phyloP scores from a whole-genome alignment of 2,329 filamentous ascomycete species.

The Nectriaceae sp. region DNA sequence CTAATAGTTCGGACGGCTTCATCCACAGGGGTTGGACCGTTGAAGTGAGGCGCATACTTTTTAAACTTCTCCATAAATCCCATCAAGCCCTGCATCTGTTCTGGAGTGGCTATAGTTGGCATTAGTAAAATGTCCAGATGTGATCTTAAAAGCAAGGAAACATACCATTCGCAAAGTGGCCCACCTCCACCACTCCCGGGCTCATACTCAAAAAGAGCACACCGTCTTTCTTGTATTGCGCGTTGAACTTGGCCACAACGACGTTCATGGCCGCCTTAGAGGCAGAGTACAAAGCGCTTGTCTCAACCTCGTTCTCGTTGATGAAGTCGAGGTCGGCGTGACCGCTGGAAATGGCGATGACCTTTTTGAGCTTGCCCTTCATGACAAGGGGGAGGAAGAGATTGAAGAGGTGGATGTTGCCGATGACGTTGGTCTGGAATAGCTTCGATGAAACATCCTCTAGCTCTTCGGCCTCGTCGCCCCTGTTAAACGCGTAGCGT shows the following conservation, averaged over 20 bases:
- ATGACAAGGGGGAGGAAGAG: slow-evolving; percentile 54
- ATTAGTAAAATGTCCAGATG: background rate
- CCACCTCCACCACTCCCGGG: slow-evolving; percentile 52
- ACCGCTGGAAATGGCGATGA: slow-evolving; percentile 52
- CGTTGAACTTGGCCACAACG: slow-evolving; percentile 54
- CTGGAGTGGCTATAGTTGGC: slow-evolving; percentile 24
- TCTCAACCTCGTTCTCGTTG: slow-evolving; percentile 36
- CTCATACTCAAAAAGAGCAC: slow-evolving; percentile 54
- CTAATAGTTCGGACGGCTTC: slow-evolving; percentile 36
- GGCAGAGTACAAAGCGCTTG: slow-evolving; percentile 43
- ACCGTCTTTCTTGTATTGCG: slow-evolving; percentile 49
- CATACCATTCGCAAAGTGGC: slow-evolving; percentile 30
- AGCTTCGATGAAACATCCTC: slow-evolving; percentile 16
- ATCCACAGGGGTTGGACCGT: slow-evolving; percentile 33
- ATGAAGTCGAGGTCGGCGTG: slow-evolving; percentile 48
- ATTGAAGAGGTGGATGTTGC: slow-evolving; percentile 54
- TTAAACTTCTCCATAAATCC: slow-evolving; percentile 32
- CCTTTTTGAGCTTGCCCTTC: slow-evolving; percentile 53
- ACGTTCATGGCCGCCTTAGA: slow-evolving; percentile 56
- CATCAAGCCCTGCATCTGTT: slow-evolving; percentile 25
- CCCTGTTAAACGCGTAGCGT: slow-evolving; percentile 8
- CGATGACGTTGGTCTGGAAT: slow-evolving; percentile 52
- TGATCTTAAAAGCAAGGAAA: background rate
- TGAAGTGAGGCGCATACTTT: slow-evolving; percentile 42
- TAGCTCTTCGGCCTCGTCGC: slow-evolving; percentile 10